Base-by-base conservation (phyloP, 2,329 filamentous ascomycete species). In the Fusarium graminum region DNA sequence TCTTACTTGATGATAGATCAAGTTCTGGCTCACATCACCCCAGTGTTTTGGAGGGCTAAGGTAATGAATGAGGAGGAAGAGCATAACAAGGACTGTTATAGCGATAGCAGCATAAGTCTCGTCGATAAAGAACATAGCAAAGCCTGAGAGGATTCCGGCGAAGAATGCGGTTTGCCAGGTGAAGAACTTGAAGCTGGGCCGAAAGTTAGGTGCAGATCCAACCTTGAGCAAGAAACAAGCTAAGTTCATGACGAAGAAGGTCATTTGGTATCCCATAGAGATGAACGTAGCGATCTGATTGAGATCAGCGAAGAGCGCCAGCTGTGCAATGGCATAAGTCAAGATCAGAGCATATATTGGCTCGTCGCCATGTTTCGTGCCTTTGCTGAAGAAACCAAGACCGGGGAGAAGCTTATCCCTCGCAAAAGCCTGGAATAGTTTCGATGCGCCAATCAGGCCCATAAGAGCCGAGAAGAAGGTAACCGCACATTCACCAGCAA, bases 201-300 rank as follows among this genome's bases (percentile, higher is more conserved):
- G 85, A 70, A 97, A 97, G 74, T 97, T 97, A 6, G 93, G 93
- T 0, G 93, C 93, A 1, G 93, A 94, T 2, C 92, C 90, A 56
- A 97, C 90, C 75, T 94, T 94, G 54, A 97, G 83, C 2, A 96
- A 80, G 71, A 97, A 96, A 69, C 92, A 96, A 8, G 93, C 93
- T 10, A 96, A 79, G 67, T 97, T 96, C 78, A 92, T 95, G 39
- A 94, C 91, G 49, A 96, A 86, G 73, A 96, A 97, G 0, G 93
- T 97, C 90, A 96, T 94, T 83, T 95, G 87, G 74, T 95, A 96
- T 16, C 92, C 91, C 91, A 96, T 96, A 3, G 93, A 94, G 43
- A 96, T 92, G 57, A 96, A 88, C 0, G 92, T 94, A 7, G 93
- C 93, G 70, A 97, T 96, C 73, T 92, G 90, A 75, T 97, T 95